Conservation (phyloP, 2,329 filamentous ascomycete genomes). For the Nothophoma quercina region DNA sequence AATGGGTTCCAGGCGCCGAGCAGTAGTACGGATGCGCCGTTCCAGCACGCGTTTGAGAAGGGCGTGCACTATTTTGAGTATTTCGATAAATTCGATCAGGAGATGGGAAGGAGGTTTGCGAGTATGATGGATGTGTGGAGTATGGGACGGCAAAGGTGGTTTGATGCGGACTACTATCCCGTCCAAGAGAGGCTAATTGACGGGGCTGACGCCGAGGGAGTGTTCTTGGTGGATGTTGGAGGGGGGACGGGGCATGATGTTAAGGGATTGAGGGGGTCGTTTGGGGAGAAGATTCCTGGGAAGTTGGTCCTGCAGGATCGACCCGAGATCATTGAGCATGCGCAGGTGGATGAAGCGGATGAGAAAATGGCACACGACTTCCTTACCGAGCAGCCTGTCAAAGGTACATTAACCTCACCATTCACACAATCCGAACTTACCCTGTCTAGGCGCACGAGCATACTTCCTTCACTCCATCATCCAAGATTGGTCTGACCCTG, state of each 20-base stretch:
- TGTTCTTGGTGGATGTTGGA: conserved; percentile 36
- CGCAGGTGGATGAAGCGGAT: conserved; percentile 31
- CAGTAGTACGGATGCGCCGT: conserved; percentile 27
- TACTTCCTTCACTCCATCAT: conserved; percentile 42
- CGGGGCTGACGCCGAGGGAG: conserved; percentile 17
- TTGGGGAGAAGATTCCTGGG: conserved; percentile 25
- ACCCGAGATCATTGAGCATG: conserved; percentile 30
- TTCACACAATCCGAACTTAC: background rate
- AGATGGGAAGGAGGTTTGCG: conserved; percentile 35
- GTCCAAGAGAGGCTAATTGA: conserved; percentile 32
- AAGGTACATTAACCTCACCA: conserved; percentile 21
- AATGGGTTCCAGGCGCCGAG: conserved; percentile 27
- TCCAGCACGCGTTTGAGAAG: conserved; percentile 32
- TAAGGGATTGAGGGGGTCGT: conserved; percentile 26
- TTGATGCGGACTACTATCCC: conserved; percentile 31
- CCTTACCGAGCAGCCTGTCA: conserved; percentile 39
- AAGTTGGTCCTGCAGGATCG: conserved; percentile 34
- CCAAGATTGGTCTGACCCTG: conserved; percentile 39
- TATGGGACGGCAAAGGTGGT: conserved; percentile 34
- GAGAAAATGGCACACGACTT: conserved; percentile 48
- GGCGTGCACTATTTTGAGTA: conserved; percentile 34
- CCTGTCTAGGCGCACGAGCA: conserved; percentile 24
- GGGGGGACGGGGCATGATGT: conserved; percentile 37
- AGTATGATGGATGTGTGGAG: conserved; percentile 42
- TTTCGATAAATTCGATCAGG: conserved; percentile 27